These are phyloP conservation scores for Dryas drummondii DNA, from an alignment of 306 rosid genomes.

Conservation along the genomic window DNA sequence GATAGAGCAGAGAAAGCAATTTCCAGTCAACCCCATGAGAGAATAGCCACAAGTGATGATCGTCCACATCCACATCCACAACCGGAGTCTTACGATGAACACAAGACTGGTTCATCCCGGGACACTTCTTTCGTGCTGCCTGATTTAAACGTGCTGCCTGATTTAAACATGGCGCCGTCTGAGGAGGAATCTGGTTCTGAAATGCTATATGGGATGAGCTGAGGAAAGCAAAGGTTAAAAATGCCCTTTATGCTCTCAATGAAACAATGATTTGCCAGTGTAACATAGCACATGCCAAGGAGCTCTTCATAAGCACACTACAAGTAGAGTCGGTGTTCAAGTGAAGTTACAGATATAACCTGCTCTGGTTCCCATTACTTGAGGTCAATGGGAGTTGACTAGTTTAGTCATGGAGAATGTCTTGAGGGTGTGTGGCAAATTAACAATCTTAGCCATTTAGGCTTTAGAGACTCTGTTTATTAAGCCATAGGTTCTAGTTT, in stretches of 20 bases:
- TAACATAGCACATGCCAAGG: conserved; percentile 29
- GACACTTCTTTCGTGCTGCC: conserved; percentile 58
- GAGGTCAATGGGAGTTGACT: conserved; percentile 13
- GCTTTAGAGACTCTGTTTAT: conserved; percentile 29
- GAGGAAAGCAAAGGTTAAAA: conserved; percentile 8
- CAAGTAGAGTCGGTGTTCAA: neutral
- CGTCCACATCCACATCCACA: conserved; percentile 8
- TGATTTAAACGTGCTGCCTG: conserved; percentile 78
- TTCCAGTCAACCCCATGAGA: conserved; percentile 52
- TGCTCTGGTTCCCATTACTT: conserved; percentile 24
- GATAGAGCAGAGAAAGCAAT: conserved; percentile 23
- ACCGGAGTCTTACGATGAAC: conserved; percentile 38
- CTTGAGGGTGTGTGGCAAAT: conserved; percentile 31
- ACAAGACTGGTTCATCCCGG: conserved; percentile 23
- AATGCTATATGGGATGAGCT: conserved; percentile 37
- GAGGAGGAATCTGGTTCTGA: conserved; percentile 43
- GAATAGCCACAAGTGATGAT: conserved; percentile 14
- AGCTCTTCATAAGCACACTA: neutral
- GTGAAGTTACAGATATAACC: conserved; percentile 13
- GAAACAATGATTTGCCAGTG: conserved; percentile 1
- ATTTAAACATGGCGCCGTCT: conserved; percentile 67
- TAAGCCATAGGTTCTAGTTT: conserved; percentile 18
- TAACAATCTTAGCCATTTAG: conserved; percentile 23
- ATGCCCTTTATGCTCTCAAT: too few relatives aligned
- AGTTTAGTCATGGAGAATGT: conserved; percentile 15